Conservation (phyloP, 2,329 filamentous ascomycete species). For the Beauveria pseudobassiana region DNA sequence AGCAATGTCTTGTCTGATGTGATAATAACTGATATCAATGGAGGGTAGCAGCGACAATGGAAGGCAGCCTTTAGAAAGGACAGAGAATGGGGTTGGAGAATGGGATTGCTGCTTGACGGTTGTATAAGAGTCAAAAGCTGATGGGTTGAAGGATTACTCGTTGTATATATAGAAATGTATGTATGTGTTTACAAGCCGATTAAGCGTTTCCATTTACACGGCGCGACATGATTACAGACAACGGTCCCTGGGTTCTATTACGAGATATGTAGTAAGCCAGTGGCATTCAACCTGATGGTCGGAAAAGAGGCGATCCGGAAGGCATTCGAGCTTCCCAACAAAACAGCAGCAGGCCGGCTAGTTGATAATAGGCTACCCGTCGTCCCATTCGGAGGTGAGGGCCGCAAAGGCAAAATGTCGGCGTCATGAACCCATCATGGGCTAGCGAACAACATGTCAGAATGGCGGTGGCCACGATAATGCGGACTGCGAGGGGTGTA, state of each 20-base stretch:
- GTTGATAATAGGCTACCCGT: not conserved
- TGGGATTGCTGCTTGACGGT: not conserved
- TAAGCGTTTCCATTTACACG: not conserved
- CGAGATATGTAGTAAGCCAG: conserved; percentile 6
- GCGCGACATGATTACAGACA: not conserved
- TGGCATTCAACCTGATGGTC: not conserved
- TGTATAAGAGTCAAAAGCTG: not conserved
- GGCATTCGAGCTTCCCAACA: not conserved
- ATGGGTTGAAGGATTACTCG: not conserved
- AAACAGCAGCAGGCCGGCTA: not conserved
- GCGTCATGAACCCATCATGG: conserved; percentile 5
- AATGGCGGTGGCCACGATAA: too few species aligned
- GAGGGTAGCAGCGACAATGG: not conserved
- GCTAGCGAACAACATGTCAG: not conserved
- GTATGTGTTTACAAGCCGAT: not conserved
- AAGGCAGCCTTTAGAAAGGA: not conserved
- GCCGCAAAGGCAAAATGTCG: not conserved
- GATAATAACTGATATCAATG: not conserved
- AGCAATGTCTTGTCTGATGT: not conserved
- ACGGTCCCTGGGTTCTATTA: not conserved
- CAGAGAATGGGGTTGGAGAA: not conserved
- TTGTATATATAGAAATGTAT: not conserved
- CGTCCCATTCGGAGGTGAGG: not conserved
- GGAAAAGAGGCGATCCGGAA: not conserved
- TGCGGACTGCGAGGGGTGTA: too few species aligned